phyloP scores from a whole-genome alignment of 306 rosid species.

The Astragalus glycyphyllos region DNA sequence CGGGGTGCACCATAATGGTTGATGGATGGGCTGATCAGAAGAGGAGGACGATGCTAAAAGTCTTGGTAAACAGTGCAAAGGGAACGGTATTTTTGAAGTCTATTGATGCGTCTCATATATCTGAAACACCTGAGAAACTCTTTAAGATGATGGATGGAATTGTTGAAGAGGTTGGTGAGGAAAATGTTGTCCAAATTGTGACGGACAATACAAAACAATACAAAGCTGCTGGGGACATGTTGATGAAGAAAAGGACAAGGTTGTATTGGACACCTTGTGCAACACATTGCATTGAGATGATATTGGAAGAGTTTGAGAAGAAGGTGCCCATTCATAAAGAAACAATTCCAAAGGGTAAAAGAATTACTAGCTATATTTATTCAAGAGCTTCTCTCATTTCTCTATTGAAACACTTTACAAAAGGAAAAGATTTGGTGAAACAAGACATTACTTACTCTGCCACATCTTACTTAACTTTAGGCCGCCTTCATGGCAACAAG shows the following conservation, averaged over 20 bases:
- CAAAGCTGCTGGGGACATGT: not conserved
- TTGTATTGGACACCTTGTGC: not conserved
- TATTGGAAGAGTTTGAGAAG: not conserved
- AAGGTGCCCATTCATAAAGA: not conserved
- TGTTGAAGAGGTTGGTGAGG: not conserved
- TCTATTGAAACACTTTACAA: not conserved
- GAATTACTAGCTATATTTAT: not conserved
- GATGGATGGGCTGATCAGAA: not conserved
- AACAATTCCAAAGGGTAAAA: not conserved
- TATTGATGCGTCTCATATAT: not conserved
- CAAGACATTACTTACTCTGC: not conserved
- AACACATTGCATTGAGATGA: not conserved
- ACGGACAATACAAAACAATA: not conserved
- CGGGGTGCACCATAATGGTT: not conserved
- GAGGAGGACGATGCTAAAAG: not conserved
- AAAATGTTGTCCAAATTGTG: not conserved
- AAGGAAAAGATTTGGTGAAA: not conserved
- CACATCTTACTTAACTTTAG: not conserved
- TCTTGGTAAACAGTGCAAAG: not conserved
- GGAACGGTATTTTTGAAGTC: not conserved
- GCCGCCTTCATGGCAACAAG: not conserved
- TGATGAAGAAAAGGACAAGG: not conserved
- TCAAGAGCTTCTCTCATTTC: not conserved
- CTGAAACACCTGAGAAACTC: not conserved
- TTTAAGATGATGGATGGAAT: not conserved